Evolutionary conservation across 176 grass and related monocot genomes (phyloP), one percentile per base, ranked within the genome.

Genomic region (Dendrocalamus sinicus): DNA sequence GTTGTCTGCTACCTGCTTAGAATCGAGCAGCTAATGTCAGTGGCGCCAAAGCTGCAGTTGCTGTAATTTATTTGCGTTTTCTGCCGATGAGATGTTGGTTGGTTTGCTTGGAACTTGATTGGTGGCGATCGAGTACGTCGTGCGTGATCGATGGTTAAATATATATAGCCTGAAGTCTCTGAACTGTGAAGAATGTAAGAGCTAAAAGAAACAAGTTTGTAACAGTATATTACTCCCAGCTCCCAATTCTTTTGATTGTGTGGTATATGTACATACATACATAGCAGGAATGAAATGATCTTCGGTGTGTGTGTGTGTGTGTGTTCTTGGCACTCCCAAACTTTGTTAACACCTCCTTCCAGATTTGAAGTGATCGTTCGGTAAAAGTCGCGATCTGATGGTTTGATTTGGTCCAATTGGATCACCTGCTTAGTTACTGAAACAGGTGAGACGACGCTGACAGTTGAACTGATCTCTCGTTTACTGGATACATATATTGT

Each of bases 181-280:
- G 67, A 40, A 72, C 9, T 47, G 44, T 73, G 55, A 84, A 82
- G 16, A 54, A 62, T 40, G 70, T 26, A 50, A 70, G 19, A 22
- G 44, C 44, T 6, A 35, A 79, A 79, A 28, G 28, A 37, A 50
- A 62, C 15, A 71, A 80, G 87, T 79, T 84, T 79, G 81, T 79
- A 80, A 84, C 59, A 84, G 75, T 84, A 80, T 57, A 81, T 40
- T 76, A 44, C 45, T 78, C 74, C 68, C 57, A 84, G 74, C 24
- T 80, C 75, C 57, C 24, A 20, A 73, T 84, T 88, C 73, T 83
- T 89, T 78, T 83, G 86, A 70, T 80, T 84, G 48, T 72, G 81
- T 83, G 73, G 65, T 84, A 59, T 61, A 77, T 77, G 51, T 52
- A 67, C 43, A 30, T 50, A 83, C 23, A 78, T 83, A 83, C n/a